Evolutionary conservation across 2,329 filamentous ascomycete species (phyloP).

Genomic region (Pseudocercospora crystallina): DNA sequence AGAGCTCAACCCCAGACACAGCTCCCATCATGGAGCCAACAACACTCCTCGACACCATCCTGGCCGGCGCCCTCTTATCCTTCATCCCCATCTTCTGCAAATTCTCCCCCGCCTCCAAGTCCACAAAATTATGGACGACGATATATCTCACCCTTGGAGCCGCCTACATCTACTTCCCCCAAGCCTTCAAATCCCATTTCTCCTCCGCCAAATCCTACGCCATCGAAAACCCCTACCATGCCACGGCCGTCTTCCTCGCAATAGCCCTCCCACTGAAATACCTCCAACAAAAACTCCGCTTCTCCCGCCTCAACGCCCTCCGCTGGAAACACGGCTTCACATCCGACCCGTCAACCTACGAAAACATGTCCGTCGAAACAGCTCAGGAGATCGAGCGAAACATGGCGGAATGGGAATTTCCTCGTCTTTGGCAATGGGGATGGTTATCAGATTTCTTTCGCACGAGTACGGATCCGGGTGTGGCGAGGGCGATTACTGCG

Average conservation of each 20-base stretch:
- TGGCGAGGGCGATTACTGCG: conserved; percentile 4
- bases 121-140: conserved; percentile 6
- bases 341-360: conserved; percentile 6
- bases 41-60: background rate
- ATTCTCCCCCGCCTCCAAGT: conserved; percentile 6
- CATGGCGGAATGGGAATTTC: conserved; percentile 12
- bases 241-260: background rate
- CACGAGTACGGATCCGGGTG: conserved; percentile 7
- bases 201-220: background rate
- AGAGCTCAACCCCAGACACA: no score
- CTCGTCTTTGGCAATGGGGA: conserved; percentile 10
- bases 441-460: conserved; percentile 16
- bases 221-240: background rate
- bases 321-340: conserved; percentile 13
- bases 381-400: conserved; percentile 11
- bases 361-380: conserved; percentile 10
- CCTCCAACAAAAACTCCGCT: conserved; percentile 8
- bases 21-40: background rate
- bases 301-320: conserved; percentile 9
- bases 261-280: conserved; percentile 3
- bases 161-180: background rate
- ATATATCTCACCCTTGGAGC: background rate
- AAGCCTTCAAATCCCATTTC: background rate
- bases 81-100: conserved; percentile 3
- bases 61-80: background rate